phyloP scores from a whole-genome alignment of 192 early-diverging fungal species.

The Umbelopsis vinacea region DNA sequence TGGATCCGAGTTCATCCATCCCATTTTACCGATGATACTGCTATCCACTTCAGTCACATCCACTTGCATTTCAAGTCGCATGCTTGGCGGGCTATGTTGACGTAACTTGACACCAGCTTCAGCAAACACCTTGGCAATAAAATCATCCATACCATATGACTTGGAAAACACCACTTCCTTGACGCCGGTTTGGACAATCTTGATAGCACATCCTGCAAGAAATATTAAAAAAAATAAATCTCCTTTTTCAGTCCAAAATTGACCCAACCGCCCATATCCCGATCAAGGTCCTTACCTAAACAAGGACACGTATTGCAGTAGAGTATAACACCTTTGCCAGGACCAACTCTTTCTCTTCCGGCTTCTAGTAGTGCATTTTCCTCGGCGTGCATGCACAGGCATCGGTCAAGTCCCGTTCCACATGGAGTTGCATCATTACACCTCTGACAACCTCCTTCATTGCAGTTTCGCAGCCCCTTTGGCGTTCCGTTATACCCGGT shows the following conservation, averaged over 20 bases:
- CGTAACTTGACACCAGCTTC: constrained; percentile 84
- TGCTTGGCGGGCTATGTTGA: constrained; percentile 70
- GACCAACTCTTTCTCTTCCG: constrained; percentile 82
- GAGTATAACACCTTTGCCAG: constrained; percentile 68
- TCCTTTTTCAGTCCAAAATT: not conserved
- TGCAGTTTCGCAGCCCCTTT: constrained; percentile 89
- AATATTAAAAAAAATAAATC: not conserved
- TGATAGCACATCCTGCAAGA: constrained; percentile 88
- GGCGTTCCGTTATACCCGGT: constrained; percentile 99
- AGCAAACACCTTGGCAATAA: constrained; percentile 78
- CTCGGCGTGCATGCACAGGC: constrained; percentile 97
- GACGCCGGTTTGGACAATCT: constrained; percentile 95
- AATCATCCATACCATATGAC: constrained; percentile 94
- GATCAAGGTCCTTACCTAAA: constrained; percentile 48
- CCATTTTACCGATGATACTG: constrained; percentile 22
- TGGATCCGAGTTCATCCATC: constrained; percentile 18
- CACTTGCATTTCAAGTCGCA: constrained; percentile 55
- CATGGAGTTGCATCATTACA: constrained; percentile 88
- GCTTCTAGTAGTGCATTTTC: constrained; percentile 98
- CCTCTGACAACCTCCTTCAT: constrained; percentile 89
- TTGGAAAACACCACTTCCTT: constrained; percentile 90
- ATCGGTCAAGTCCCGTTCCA: constrained; percentile 81
- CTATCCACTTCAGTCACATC: constrained; percentile 31
- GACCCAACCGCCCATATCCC: not conserved
- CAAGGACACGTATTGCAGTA: constrained; percentile 97